phyloP scores from a whole-genome alignment of 345 rosid genomes.

The Anacardium occidentale region DNA sequence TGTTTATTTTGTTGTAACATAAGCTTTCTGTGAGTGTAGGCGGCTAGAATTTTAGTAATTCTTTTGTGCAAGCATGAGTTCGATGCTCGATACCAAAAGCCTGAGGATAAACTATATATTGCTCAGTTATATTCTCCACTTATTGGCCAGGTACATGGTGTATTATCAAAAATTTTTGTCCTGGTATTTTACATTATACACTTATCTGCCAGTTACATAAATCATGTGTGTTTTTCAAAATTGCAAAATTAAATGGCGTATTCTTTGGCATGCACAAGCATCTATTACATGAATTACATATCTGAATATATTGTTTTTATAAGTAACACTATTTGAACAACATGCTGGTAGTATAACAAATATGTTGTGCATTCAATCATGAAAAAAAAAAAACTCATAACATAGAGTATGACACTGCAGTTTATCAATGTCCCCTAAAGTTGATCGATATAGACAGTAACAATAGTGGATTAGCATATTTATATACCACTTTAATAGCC shows the following conservation, averaged over 20 bases:
- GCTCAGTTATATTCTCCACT: constrained; percentile 94
- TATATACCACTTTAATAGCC: not conserved
- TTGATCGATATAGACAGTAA: not conserved
- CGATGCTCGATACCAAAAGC: constrained; percentile 97
- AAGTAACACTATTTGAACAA: not conserved
- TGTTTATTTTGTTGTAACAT: constrained; percentile 16
- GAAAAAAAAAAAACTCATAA: no score
- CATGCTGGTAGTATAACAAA: no score
- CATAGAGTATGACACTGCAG: not conserved
- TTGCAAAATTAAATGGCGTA: not conserved
- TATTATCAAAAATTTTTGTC: constrained; percentile 1
- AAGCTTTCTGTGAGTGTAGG: constrained; percentile 49
- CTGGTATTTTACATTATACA: constrained; percentile 1
- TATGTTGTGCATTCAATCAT: no score
- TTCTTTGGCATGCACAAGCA: not conserved
- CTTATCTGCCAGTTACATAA: not conserved
- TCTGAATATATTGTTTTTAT: not conserved
- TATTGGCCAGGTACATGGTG: constrained; percentile 71
- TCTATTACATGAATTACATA: not conserved
- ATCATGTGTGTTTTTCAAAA: not conserved
- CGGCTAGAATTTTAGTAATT: constrained; percentile 88
- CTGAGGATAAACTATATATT: constrained; percentile 95
- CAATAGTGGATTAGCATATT: not conserved
- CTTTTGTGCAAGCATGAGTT: constrained; percentile 95
- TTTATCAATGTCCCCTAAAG: not conserved